These are phyloP conservation scores for Pseudogymnoascus pannorum DNA, from an alignment of 2,329 filamentous ascomycete species.

Conservation along the genomic window DNA sequence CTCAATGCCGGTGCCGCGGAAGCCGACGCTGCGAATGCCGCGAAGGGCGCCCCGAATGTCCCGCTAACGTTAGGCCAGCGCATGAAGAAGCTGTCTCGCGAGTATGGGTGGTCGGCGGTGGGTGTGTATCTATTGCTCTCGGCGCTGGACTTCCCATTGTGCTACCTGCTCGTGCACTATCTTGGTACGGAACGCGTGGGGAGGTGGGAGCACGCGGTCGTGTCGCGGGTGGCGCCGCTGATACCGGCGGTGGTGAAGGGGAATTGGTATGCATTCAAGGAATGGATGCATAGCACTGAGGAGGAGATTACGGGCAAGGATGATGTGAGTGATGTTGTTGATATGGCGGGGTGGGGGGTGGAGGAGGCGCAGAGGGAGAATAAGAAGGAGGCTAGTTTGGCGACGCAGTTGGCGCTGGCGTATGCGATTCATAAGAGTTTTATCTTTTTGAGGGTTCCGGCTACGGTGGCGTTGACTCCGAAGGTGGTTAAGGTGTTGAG, in stretches of 20 bases:
- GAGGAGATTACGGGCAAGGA: constrained; percentile 37
- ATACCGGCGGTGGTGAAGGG: constrained; percentile 54
- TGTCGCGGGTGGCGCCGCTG: constrained; percentile 49
- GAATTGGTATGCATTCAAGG: constrained; percentile 43
- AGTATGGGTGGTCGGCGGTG: constrained; percentile 90
- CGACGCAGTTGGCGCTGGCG: constrained; percentile 81
- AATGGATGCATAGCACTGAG: constrained; percentile 41
- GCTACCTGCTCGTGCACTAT: constrained; percentile 77
- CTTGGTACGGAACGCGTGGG: constrained; percentile 80
- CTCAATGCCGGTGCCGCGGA: constrained; percentile 10
- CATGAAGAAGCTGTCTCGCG: constrained; percentile 75
- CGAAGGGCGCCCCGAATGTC: neutral
- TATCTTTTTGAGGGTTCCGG: constrained; percentile 89
- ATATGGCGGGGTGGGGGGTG: constrained; percentile 53
- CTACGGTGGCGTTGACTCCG: constrained; percentile 83
- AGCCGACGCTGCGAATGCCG: constrained; percentile 12
- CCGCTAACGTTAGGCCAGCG: constrained; percentile 21
- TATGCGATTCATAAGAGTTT: constrained; percentile 98
- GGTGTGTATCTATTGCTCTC: constrained; percentile 85
- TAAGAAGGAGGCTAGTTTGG: constrained; percentile 65
- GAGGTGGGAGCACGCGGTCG: constrained; percentile 58
- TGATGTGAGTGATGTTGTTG: constrained; percentile 39
- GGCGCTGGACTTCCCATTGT: constrained; percentile 87
- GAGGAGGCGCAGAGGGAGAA: constrained; percentile 55
- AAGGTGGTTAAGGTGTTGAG: constrained; percentile 88